A percentile compares a stretch with the other conserved stretches of the same genome.
These are phyloP conservation scores for Solanum pinnatisectum DNA, from an alignment of 257 asterid genomes.

Conservation along the genomic window DNA sequence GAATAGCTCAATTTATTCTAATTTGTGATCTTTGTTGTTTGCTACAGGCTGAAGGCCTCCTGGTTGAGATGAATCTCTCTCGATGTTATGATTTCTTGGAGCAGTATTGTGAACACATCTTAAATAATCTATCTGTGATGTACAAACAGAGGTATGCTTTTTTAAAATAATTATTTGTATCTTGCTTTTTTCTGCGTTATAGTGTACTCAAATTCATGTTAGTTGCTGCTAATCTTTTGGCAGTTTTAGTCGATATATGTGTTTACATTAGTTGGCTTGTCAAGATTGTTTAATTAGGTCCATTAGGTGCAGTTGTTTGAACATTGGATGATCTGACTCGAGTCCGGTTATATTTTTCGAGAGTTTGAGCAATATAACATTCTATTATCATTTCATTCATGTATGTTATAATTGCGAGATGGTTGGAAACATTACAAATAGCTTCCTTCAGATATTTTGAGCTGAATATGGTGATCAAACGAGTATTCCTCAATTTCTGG, in stretches of 20 bases:
- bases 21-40: not conserved
- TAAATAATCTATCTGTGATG: slow-evolving; percentile 41
- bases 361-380: not conserved
- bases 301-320: not conserved
- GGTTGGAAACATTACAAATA: not conserved
- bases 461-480: not conserved
- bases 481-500: not conserved
- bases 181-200: not conserved
- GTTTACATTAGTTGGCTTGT: not conserved
- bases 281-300: not conserved
- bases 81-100: slow-evolving; percentile 60
- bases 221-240: not conserved
- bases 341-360: not conserved
- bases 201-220: not conserved
- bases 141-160: slow-evolving; percentile 44
- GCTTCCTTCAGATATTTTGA: not conserved
- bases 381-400: not conserved
- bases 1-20: not conserved
- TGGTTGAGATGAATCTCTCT: slow-evolving; percentile 47
- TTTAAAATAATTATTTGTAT: not conserved
- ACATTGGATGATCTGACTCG: not conserved
- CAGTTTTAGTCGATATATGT: not conserved
- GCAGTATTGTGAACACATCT: slow-evolving; percentile 35
- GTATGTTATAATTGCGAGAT: not conserved
- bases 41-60: slow-evolving; percentile 63